phyloP scores from a whole-genome alignment of 2,329 filamentous ascomycete genomes.

The Fusarium liriodendri region DNA sequence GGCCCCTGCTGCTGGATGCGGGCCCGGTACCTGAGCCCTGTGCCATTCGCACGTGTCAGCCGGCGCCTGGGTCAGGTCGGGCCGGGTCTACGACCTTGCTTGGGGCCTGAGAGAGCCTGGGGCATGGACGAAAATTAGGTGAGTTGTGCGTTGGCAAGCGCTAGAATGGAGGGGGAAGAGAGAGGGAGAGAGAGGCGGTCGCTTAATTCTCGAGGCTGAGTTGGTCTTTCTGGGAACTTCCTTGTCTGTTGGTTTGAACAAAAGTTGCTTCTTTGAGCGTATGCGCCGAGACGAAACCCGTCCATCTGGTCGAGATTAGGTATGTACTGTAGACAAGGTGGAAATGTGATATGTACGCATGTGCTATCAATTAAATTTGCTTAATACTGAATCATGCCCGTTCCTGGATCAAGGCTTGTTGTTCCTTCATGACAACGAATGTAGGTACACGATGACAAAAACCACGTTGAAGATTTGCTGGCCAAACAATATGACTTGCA shows the following conservation, averaged over 20 bases:
- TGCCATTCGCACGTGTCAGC: constrained; percentile 40
- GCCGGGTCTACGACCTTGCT: constrained; percentile 19
- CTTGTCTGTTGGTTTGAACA: not conserved
- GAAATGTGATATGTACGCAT: not conserved
- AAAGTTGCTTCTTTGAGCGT: not conserved
- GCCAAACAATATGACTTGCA: constrained; percentile 27
- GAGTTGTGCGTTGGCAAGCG: constrained; percentile 38
- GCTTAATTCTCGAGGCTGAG: constrained; percentile 6
- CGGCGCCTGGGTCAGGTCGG: constrained; percentile 32
- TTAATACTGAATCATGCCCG: not conserved
- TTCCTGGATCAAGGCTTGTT: not conserved
- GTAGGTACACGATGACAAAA: constrained; percentile 11
- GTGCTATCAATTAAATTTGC: not conserved
- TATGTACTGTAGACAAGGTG: constrained; percentile 11
- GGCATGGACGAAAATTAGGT: not conserved
- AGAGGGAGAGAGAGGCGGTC: not conserved
- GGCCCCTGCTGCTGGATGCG: not conserved
- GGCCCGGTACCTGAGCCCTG: constrained; percentile 39
- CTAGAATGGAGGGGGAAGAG: constrained; percentile 14
- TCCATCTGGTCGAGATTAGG: constrained; percentile 24
- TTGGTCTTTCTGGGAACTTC: constrained; percentile 6
- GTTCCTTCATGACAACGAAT: not conserved
- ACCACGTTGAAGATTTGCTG: not conserved
- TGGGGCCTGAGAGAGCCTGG: not conserved
- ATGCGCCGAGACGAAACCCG: constrained; percentile 14